phyloP scores from a whole-genome alignment of 768 basidiomycete species.

The Pholiota conissans region DNA sequence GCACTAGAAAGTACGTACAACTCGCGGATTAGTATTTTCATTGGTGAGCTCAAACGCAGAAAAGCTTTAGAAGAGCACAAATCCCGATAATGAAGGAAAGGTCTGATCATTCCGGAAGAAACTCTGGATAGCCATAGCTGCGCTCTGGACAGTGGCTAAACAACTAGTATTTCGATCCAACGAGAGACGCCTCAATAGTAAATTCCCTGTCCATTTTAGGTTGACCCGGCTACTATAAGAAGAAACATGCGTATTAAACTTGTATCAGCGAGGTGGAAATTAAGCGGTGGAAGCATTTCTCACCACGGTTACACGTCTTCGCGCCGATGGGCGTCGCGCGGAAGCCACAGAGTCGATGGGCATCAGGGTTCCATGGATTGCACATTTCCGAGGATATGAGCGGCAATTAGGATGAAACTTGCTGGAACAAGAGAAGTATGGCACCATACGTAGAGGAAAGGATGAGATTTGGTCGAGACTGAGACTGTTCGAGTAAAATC shows the following conservation, averaged over 20 bases:
- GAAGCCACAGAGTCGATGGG: conserved; percentile 8
- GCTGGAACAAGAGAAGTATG: neutral
- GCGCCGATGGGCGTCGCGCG: conserved; percentile 12
- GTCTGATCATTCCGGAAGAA: conserved; percentile 5
- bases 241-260: neutral
- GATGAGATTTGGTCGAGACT: neutral
- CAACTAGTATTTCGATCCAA: neutral
- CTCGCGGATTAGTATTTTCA: neutral
- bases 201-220: neutral
- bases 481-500: neutral
- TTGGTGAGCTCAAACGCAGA: neutral
- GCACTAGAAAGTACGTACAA: conserved; percentile 5
- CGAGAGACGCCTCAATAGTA: neutral
- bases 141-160: neutral
- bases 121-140: conserved; percentile 5
- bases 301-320: conserved; percentile 18
- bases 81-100: neutral
- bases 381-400: conserved; percentile 9
- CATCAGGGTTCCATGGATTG: conserved; percentile 1
- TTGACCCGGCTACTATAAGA: neutral
- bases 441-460: neutral
- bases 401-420: neutral
- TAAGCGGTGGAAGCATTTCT: conserved; percentile 13
- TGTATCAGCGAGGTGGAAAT: neutral
- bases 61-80: conserved; percentile 3